Percentiles rank a stretch among this genome's conserved stretches.
Evolutionary conservation across 2,329 filamentous ascomycete species (phyloP).

Genomic region (Tolypocladium nubicola): DNA sequence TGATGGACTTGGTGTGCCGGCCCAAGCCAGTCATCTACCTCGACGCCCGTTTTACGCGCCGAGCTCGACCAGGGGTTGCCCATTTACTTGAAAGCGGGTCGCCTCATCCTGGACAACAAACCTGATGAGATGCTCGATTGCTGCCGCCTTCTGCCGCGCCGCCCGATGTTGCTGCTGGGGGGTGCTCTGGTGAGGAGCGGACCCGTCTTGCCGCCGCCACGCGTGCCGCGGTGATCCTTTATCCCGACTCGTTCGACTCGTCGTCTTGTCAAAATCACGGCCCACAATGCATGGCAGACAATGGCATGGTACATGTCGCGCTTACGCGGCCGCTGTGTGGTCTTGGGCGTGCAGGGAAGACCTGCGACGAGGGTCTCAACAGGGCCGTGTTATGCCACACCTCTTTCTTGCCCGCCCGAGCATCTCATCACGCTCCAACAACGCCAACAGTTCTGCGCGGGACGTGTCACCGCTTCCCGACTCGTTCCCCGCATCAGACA

Average conservation of each 20-base stretch:
- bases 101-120: not conserved
- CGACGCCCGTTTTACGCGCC: constrained; percentile 42
- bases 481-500: not conserved
- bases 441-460: not conserved
- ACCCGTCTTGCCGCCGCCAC: not conserved
- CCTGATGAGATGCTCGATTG: not conserved
- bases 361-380: not conserved
- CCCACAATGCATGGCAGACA: not conserved
- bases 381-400: not conserved
- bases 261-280: too few species aligned
- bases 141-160: constrained; percentile 23
- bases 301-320: not conserved
- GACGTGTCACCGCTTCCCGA: not conserved
- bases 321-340: not conserved
- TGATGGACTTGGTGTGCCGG: constrained; percentile 32
- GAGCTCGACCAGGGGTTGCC: constrained; percentile 27
- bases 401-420: not conserved
- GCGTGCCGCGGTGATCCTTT: not conserved
- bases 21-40: constrained; percentile 30
- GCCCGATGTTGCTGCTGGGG: constrained; percentile 9
- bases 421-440: not conserved
- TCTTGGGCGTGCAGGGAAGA: not conserved
- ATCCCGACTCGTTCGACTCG: too few species aligned
- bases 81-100: constrained; percentile 7
- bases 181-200: not conserved